Conservation (phyloP, 192 early-diverging fungal species). For the Funneliformis geosporum region DNA sequence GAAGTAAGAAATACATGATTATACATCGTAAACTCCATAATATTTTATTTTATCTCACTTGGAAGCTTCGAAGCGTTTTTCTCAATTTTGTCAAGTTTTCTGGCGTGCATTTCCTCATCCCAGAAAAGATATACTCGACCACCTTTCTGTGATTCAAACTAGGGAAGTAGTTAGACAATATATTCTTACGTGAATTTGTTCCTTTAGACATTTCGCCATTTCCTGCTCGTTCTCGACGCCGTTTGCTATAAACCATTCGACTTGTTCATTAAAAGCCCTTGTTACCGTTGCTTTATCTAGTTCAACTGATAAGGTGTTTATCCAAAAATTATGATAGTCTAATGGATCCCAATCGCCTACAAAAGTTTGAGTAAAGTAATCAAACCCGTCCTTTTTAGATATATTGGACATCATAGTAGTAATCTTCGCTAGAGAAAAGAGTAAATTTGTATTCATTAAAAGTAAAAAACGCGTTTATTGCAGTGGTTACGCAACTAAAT, state of each 20-base stretch:
- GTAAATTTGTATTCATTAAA: neutral
- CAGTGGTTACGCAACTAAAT: no score
- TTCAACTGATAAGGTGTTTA: slow-evolving; percentile 12
- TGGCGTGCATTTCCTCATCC: neutral
- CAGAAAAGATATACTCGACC: slow-evolving; percentile 6
- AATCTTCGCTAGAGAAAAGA: neutral
- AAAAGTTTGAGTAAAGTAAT: slow-evolving; percentile 29
- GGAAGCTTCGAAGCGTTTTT: neutral
- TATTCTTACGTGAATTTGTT: slow-evolving; percentile 23
- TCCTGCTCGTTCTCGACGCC: slow-evolving; percentile 12
- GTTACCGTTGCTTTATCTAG: slow-evolving; percentile 27
- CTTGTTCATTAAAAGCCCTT: slow-evolving; percentile 27
- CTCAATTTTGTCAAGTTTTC: slow-evolving; percentile 1
- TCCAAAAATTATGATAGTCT: slow-evolving; percentile 27
- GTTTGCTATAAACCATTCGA: slow-evolving; percentile 30
- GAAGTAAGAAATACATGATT: neutral
- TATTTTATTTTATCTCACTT: neutral
- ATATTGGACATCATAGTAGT: neutral
- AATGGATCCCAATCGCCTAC: slow-evolving; percentile 24
- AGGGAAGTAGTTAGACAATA: slow-evolving; percentile 4
- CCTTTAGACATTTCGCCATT: slow-evolving; percentile 29
- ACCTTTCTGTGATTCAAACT: slow-evolving; percentile 10
- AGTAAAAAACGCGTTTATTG: no score
- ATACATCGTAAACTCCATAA: neutral
- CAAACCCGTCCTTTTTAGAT: slow-evolving; percentile 26